Base-by-base conservation (phyloP, 495 filamentous ascomycete species). In the Aspergillus incahuasiensis region DNA sequence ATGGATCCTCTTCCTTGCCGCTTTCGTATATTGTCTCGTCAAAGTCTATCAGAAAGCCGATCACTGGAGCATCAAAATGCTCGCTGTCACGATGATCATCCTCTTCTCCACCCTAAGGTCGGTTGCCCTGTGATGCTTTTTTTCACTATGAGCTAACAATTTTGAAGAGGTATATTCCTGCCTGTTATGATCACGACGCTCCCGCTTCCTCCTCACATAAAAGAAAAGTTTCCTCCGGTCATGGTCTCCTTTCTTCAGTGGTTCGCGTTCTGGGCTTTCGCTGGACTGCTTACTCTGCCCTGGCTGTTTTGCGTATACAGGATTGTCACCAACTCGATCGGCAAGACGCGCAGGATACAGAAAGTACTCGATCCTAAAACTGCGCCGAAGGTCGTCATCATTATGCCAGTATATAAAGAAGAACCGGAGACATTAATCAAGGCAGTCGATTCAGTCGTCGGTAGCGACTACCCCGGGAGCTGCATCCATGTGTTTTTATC, bases 331-430 rank as follows among this genome's bases (percentile, higher is more conserved):
- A 86, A 91, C 67, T 86, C 85, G 30, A 74, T 97, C 21, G 92
- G 94, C 35, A 82, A 90, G 47, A 87, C 76, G 22, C 89, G 89
- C 61, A 81, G 85, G 32, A 88, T 96, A 62, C 92, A 96, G 65
- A 79, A 88, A 45, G 85, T 89, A 0, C 74, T 97, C 46, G 89
- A 97, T 66, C 90, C 96, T 61, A 72, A 78, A 0, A 88, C 86
- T 7, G 92, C 94, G 1, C 94, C 94, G 0, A 98, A 97, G 69
- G 90, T 95, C 6, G 92, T 97, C 40, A 90, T 97, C 52, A 87
- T 97, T 41, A 97, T 98, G 91, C 94, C 94, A 3, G 94, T 91
- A 62, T 97, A 96, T 73, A 95, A 95, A 67, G 94, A 98, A 69
- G 84, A 89, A 7, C 88, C 92, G 2, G 86, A 86, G 0, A 76